Evolutionary conservation across 352 stramenopile species (phyloP).

Genomic region (Plasmopara muralis): DNA sequence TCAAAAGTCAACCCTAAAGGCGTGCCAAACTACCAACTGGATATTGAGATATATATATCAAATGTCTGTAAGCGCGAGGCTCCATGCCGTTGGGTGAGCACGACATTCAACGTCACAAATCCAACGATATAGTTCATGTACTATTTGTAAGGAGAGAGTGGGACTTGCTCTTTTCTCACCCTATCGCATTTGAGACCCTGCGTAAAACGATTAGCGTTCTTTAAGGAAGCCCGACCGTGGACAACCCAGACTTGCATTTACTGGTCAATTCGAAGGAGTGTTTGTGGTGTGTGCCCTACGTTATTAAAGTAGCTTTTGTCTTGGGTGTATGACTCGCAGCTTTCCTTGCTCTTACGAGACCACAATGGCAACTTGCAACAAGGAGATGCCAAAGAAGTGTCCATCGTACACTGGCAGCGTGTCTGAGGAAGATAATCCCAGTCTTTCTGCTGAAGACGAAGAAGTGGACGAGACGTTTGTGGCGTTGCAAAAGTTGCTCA

Average conservation of each 20-base stretch:
- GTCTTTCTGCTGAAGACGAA: conserved; percentile 50
- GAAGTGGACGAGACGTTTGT: conserved; percentile 78
- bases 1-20: neutral
- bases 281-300: neutral
- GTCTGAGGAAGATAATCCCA: conserved; percentile 39
- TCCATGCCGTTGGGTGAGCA: neutral
- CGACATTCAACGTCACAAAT: neutral
- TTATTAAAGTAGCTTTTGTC: neutral
- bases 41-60: too few species aligned
- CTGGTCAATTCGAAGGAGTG: conserved; percentile 8
- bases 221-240: conserved; percentile 9
- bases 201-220: conserved; percentile 9
- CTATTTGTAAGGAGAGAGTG: neutral
- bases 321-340: conserved; percentile 14
- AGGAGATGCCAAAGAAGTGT: conserved; percentile 43
- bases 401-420: conserved; percentile 31
- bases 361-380: conserved; percentile 17
- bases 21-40: too few species aligned
- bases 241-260: conserved; percentile 21
- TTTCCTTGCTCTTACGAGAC: neutral
- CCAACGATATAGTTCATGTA: too few species aligned
- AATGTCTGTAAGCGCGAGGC: too few species aligned
- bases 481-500: conserved; percentile 66
- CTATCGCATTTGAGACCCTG: conserved; percentile 2
- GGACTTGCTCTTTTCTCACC: neutral